Percentiles rank a stretch among this genome's conserved stretches.
Evolutionary conservation across 2,329 filamentous ascomycete genomes (phyloP).

Genomic region (Penicillium sp.): DNA sequence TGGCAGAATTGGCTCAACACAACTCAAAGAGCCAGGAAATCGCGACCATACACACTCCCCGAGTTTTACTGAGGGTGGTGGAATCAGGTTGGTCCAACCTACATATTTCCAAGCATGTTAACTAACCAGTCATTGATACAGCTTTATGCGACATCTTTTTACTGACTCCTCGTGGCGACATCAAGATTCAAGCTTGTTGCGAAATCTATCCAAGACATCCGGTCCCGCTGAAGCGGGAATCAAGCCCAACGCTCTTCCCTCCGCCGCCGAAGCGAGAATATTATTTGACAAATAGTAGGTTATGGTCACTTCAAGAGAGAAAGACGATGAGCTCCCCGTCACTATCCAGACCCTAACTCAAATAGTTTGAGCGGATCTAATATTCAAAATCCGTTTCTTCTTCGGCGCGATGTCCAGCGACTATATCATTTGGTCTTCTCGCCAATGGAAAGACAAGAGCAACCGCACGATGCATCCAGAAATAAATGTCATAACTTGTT

Average conservation of each 20-base stretch:
- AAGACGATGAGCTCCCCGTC: too few species aligned
- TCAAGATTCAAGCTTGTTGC: conserved; percentile 20
- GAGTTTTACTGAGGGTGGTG: conserved; percentile 21
- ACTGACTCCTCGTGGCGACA: conserved; percentile 21
- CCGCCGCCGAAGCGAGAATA: conserved; percentile 5
- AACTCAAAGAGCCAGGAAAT: neutral
- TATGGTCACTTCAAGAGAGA: neutral
- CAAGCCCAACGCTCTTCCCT: conserved; percentile 15
- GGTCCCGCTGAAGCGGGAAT: conserved; percentile 16
- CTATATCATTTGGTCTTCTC: conserved; percentile 24
- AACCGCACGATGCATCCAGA: neutral
- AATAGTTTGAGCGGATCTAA: conserved; percentile 17
- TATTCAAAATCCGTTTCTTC: conserved; percentile 30
- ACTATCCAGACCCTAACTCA: neutral
- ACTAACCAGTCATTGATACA: neutral
- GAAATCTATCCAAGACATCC: conserved; percentile 12
- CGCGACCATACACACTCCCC: conserved; percentile 11
- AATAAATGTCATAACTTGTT: conserved; percentile 33
- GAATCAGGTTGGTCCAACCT: conserved; percentile 16
- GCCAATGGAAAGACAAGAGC: neutral
- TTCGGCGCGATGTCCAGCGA: conserved; percentile 25
- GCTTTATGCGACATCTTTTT: conserved; percentile 23
- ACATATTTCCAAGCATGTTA: neutral
- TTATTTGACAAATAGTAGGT: conserved; percentile 26
- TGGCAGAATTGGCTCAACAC: neutral